These are phyloP conservation scores for Hibiscus mutabilis DNA, from an alignment of 345 rosid species.

Conservation along the genomic window DNA sequence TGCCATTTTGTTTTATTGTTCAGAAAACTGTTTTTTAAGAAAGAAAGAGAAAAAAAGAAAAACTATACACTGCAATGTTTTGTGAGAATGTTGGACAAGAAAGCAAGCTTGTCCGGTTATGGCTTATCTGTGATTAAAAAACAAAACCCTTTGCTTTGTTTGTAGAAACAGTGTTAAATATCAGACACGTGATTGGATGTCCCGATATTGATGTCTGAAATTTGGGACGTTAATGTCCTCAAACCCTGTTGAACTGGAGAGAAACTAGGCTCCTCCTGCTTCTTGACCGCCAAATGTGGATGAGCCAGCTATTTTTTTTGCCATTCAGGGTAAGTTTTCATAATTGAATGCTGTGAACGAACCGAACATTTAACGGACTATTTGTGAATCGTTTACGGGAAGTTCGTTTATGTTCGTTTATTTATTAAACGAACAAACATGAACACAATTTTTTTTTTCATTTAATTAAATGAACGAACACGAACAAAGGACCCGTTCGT, in stretches of 20 bases:
- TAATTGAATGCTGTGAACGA: too few relatives aligned
- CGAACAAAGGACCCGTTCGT: too few relatives aligned
- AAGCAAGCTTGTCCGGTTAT: neutral
- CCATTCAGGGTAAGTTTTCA: too few relatives aligned
- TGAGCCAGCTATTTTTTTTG: neutral
- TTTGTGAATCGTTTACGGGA: too few relatives aligned
- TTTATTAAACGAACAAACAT: too few relatives aligned
- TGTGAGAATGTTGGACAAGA: neutral
- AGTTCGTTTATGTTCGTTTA: too few relatives aligned
- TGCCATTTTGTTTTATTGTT: slow-evolving; percentile 33
- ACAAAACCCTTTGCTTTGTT: neutral
- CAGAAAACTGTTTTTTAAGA: neutral
- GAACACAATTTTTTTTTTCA: too few relatives aligned
- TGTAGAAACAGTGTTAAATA: neutral
- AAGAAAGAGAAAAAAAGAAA: too few relatives aligned
- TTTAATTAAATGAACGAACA: too few relatives aligned
- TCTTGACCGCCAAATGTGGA: slow-evolving; percentile 21
- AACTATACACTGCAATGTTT: neutral
- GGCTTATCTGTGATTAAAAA: neutral
- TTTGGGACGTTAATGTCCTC: neutral
- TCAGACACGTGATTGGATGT: slow-evolving; percentile 50
- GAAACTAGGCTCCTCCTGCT: slow-evolving; percentile 19
- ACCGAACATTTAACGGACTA: too few relatives aligned
- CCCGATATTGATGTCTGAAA: slow-evolving; percentile 23
- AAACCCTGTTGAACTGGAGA: slow-evolving; percentile 9